phyloP scores from a whole-genome alignment of 768 basidiomycete species.

The Kwoniella sp. region DNA sequence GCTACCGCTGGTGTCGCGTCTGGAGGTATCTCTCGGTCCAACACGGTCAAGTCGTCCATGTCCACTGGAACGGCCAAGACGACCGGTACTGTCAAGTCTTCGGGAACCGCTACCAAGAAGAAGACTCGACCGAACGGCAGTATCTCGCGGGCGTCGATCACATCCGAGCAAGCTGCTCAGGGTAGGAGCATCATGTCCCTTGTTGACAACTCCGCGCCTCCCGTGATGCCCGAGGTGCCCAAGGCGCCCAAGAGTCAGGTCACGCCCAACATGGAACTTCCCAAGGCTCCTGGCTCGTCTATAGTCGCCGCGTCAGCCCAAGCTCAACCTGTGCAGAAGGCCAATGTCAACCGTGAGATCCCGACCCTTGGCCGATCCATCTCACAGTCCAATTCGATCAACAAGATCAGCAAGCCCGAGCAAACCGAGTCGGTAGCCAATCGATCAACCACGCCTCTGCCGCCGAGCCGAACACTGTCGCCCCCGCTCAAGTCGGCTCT shows the following conservation, averaged over 20 bases:
- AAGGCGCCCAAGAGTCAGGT: conserved; percentile 48
- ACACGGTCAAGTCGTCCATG: conserved; percentile 27
- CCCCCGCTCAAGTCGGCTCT: conserved; percentile 48
- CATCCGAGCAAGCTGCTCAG: conserved; percentile 21
- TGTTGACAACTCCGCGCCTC: conserved; percentile 22
- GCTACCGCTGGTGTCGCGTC: neutral
- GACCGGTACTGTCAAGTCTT: conserved; percentile 22
- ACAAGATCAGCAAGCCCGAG: conserved; percentile 6
- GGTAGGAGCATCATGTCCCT: conserved; percentile 41
- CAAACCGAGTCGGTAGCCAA: neutral
- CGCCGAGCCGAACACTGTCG: conserved; percentile 35
- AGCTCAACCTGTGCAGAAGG: conserved; percentile 13
- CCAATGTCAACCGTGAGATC: conserved; percentile 4
- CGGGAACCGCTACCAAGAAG: conserved; percentile 26
- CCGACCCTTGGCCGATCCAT: conserved; percentile 17
- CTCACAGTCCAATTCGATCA: conserved; percentile 19
- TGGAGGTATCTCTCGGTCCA: conserved; percentile 15
- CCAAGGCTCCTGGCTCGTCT: conserved; percentile 42
- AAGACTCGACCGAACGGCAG: conserved; percentile 29
- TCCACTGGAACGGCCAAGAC: conserved; percentile 20
- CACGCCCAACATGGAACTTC: conserved; percentile 40
- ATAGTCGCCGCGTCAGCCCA: conserved; percentile 19
- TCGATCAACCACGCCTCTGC: conserved; percentile 37
- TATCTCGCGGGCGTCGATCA: conserved; percentile 21
- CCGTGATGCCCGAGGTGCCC: conserved; percentile 47